These are phyloP conservation scores for Trichoderma hamatum DNA, from an alignment of 2,329 filamentous ascomycete species.

Conservation along the genomic window DNA sequence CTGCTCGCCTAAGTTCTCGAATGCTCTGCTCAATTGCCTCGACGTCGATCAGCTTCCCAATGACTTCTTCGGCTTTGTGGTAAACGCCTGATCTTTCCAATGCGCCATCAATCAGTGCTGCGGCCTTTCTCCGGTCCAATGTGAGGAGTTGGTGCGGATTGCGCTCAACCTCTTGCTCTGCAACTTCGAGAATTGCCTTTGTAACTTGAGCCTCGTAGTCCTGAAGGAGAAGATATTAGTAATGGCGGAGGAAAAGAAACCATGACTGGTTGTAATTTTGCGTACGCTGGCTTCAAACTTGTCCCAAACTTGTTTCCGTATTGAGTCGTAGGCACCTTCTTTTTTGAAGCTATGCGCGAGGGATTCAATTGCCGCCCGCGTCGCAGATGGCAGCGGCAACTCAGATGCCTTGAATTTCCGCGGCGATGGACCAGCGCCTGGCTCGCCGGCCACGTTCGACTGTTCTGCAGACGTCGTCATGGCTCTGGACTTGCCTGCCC, in stretches of 20 bases:
- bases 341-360: conserved; percentile 84
- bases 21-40: conserved; percentile 69
- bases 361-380: conserved; percentile 71
- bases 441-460: conserved; percentile 31
- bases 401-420: conserved; percentile 73
- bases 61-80: conserved; percentile 67
- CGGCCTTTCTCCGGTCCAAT: conserved; percentile 72
- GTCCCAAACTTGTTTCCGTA: conserved; percentile 77
- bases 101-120: conserved; percentile 75
- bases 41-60: conserved; percentile 69
- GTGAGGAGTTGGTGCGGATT: conserved; percentile 72
- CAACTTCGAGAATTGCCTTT: conserved; percentile 68
- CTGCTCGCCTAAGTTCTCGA: conserved; percentile 66
- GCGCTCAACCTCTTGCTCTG: conserved; percentile 73
- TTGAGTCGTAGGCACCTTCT: conserved; percentile 78
- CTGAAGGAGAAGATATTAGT: conserved; percentile 44
- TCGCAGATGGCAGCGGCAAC: conserved; percentile 72
- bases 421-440: conserved; percentile 23
- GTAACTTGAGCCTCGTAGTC: conserved; percentile 70
- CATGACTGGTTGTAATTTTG: background rate
- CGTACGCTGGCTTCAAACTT: conserved; percentile 72
- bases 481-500: background rate
- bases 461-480: conserved; percentile 37
- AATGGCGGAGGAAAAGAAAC: background rate
- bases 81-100: conserved; percentile 78